Evolutionary conservation across 768 basidiomycete species (phyloP).

Genomic region (Pulveroboletus sp.): DNA sequence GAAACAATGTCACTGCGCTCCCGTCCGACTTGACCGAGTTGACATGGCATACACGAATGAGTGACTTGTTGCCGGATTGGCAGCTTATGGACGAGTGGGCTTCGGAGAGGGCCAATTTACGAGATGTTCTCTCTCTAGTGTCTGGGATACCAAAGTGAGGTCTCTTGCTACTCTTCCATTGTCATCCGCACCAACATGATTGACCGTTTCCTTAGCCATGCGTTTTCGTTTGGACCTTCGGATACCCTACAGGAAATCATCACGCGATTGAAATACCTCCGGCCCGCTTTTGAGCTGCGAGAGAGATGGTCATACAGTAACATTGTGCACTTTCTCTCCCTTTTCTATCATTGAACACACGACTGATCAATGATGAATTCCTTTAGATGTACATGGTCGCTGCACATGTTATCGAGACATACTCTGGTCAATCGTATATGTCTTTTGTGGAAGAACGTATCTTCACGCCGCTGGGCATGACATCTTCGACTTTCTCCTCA

Average conservation of each 20-base stretch:
- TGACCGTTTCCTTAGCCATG: conserved; percentile 26
- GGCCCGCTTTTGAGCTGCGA: conserved; percentile 34
- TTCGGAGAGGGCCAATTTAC: conserved; percentile 33
- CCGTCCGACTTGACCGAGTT: conserved; percentile 30
- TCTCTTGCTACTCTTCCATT: not conserved
- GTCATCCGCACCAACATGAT: not conserved
- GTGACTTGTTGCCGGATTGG: conserved; percentile 42
- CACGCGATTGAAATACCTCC: conserved; percentile 26
- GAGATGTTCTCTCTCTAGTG: conserved; percentile 40
- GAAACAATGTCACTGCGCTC: conserved; percentile 34
- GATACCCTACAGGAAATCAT: conserved; percentile 28
- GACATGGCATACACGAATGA: conserved; percentile 36
- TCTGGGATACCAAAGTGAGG: conserved; percentile 38
- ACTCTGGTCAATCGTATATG: conserved; percentile 32
- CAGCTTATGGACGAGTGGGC: conserved; percentile 39
- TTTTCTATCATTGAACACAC: not conserved
- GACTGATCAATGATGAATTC: not conserved
- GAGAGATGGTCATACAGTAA: conserved; percentile 40
- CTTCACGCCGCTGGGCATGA: conserved; percentile 41
- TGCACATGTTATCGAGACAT: conserved; percentile 33
- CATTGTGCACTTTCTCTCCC: conserved; percentile 20
- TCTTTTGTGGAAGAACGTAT: conserved; percentile 45
- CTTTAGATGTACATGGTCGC: conserved; percentile 40
- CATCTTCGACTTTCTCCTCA: conserved; percentile 36
- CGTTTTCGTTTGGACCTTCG: conserved; percentile 25